phyloP scores from a whole-genome alignment of 83 land plant species.

The Diphasiastrum complanatum region DNA sequence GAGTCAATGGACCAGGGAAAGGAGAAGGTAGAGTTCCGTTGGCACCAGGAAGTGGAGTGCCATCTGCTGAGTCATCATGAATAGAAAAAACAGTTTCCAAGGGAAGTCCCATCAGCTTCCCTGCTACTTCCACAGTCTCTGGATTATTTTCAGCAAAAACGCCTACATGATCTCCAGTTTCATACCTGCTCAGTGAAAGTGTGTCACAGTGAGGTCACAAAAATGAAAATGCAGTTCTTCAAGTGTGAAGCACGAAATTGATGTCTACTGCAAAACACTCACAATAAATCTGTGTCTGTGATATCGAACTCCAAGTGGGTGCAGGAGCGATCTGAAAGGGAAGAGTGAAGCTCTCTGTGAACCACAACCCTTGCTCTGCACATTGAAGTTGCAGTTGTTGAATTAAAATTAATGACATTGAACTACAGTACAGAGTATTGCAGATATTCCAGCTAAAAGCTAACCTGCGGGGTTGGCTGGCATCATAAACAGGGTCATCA shows the following conservation, averaged over 20 bases:
- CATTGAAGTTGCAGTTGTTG: not conserved
- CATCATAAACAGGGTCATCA: conserved; percentile 51
- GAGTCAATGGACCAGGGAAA: not conserved
- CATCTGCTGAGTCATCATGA: conserved; percentile 7
- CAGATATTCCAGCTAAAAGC: not conserved
- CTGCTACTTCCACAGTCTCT: conserved; percentile 22
- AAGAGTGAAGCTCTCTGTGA: conserved; percentile 60
- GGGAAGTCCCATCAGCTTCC: conserved; percentile 15
- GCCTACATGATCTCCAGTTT: conserved; percentile 37
- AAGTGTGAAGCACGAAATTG: no score
- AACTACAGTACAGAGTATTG: not conserved
- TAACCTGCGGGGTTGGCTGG: conserved; percentile 85
- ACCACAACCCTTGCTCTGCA: conserved; percentile 66
- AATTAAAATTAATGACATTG: not conserved
- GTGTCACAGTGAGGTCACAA: no score
- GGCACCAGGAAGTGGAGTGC: conserved; percentile 2
- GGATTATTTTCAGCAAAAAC: conserved; percentile 24
- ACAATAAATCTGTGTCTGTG: conserved; percentile 56
- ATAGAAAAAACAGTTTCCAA: no score
- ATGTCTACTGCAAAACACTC: no score
- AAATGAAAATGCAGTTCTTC: no score
- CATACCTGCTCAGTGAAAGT: conserved; percentile 17
- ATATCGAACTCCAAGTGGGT: conserved; percentile 81
- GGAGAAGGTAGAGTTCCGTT: not conserved
- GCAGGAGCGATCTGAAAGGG: conserved; percentile 72